Conservation (phyloP, 2,329 filamentous ascomycete species). For the Chlorencoelia australis region DNA sequence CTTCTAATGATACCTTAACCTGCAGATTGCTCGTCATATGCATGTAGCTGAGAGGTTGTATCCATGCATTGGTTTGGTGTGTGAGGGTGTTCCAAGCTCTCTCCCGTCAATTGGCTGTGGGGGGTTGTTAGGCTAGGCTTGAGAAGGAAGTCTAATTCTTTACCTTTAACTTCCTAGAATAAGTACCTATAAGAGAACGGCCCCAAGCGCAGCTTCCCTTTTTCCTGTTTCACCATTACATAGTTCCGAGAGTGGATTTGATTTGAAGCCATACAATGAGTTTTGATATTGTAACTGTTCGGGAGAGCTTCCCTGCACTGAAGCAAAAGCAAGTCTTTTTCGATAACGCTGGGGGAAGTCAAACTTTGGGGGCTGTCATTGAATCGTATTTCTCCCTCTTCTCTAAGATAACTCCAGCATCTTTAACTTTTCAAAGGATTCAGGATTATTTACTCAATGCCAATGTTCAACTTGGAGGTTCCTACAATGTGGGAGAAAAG, state of each 20-base stretch:
- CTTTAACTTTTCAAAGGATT: constrained; percentile 36
- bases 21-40: no score
- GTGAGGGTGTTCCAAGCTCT: no score
- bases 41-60: no score
- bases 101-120: constrained; percentile 2
- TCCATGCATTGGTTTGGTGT: no score
- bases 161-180: no score
- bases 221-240: neutral
- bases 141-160: constrained; percentile 7
- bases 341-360: constrained; percentile 71
- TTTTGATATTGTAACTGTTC: constrained; percentile 46
- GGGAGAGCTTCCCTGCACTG: constrained; percentile 59
- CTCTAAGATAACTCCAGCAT: neutral
- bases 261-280: constrained; percentile 14
- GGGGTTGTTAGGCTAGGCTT: constrained; percentile 1
- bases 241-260: no score
- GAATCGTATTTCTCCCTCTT: constrained; percentile 40
- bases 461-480: constrained; percentile 69
- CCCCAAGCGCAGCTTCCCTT: no score
- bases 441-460: constrained; percentile 53
- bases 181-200: no score
- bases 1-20: no score
- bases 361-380: constrained; percentile 56
- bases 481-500: constrained; percentile 49
- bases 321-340: constrained; percentile 58